Base-by-base conservation (phyloP, 1,139 yeast genomes). In the Wickerhamomyces sp. region DNA sequence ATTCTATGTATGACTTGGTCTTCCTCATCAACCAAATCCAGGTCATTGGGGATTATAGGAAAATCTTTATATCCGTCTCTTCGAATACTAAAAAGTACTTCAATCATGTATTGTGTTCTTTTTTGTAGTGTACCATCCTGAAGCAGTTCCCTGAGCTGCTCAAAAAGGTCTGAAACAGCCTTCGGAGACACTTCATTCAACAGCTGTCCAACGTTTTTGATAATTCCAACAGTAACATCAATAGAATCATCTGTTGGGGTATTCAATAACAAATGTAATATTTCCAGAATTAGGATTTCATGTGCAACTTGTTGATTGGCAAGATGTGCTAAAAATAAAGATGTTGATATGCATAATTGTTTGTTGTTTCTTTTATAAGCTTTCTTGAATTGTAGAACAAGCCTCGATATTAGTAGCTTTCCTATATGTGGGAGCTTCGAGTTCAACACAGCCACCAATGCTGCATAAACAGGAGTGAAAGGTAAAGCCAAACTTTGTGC, bases 371-470 rank as follows among this genome's bases (percentile, higher is more conserved):
- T 58, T 45, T 70, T 64, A 56, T 68, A 83, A 3, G 73, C 70
- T 47, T 72, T 69, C 36, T 83, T 70, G 59, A 86, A 85, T 43
- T 72, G 80, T 4, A 81, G 54, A 1, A 84, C 63, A 24, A 82
- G 61, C 46, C 95, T 65, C 7, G 69, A 58, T 0, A 71, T 59
- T 28, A 86, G 47, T 5, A 83, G 56, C 42, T 72, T 73, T 2
- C 96, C 96, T 19, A 88, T 63, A 31, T 74, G 74, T 0, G 95
- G 94, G 6, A 86, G 57, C 51, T 82, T 79, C 7, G 83, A 72
- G 58, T 86, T 84, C 16, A 88, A 44, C 1, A 83, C 68, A 6
- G 81, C 71, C 0, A 75, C 69, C 31, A 88, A 54, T 1, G 84
- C 65, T 0, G 90, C 79, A 54, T 75, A 78, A 1, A 75, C 67